Evolutionary conservation across 192 early-diverging fungal genomes (phyloP), one percentile per base, ranked within the genome.

Genomic region (Pilobolus umbonatus): DNA sequence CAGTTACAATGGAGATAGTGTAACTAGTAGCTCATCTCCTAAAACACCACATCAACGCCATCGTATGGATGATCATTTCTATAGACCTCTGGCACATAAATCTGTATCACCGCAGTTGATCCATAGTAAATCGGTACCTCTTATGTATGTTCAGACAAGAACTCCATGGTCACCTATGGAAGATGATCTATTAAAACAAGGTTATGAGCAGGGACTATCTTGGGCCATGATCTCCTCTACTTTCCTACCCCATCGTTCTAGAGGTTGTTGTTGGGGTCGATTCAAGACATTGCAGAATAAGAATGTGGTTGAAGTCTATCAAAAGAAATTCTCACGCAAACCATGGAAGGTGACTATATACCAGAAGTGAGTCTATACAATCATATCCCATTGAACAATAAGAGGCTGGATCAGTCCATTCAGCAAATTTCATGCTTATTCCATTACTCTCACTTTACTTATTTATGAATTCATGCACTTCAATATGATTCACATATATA

Each of bases 191-290:
- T 46, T 66, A 19, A 49, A 50, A 26, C 35, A 66, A 60, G 64
- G 64, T 10, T 66, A 66, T 58, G 47, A 53, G 10, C 56, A 66
- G 40, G 64, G 64, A 4, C 26, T 60, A 3, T 66, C 64, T 22
- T 66, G 64, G 64, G 57, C 57, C 11, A 54, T 66, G 57, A 60
- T 66, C 30, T 66, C 64, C 30, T 58, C 56, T 17, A 60, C 57
- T 17, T 66, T 60, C 32, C 29, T 66, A 28, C 64, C 64, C n/a
- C 64, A 60, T 47, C 57, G 64, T 22, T 66, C 64, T 17, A 45
- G 64, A 50, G 64, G 64, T 11, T 66, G 64, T n/a, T 66, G 64
- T 46, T 66, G 64, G 64, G 64, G 64, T 25, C 46, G 64, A 19
- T 66, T 66, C 29, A 66, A 66, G 22, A 66, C 64, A 1, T 47